Conservation (phyloP, 1,284 basidiomycete species). For the Lentinula novae-zelandiae region DNA sequence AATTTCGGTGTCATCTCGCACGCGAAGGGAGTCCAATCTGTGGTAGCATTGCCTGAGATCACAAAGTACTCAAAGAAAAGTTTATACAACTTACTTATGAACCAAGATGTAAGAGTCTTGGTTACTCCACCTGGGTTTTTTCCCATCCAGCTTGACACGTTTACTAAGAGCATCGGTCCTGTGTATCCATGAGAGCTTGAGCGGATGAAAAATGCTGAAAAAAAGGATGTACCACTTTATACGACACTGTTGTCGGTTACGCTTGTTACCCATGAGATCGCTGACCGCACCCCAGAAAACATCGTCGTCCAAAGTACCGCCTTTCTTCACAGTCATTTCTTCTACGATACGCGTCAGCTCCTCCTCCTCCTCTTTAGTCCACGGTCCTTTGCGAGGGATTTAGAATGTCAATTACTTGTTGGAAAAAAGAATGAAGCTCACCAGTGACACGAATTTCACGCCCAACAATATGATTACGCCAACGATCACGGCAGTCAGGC, state of each 20-base stretch:
- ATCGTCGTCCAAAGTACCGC: slow-evolving; percentile 68
- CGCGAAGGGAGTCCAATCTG: slow-evolving; percentile 69
- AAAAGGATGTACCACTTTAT: slow-evolving; percentile 66
- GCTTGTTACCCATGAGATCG: slow-evolving; percentile 66
- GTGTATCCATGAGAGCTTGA: slow-evolving; percentile 6
- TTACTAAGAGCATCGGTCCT: slow-evolving; percentile 76
- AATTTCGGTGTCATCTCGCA: slow-evolving; percentile 78
- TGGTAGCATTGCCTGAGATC: slow-evolving; percentile 11
- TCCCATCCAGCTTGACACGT: slow-evolving; percentile 64
- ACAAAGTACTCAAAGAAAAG: slow-evolving; percentile 2
- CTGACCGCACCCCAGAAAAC: slow-evolving; percentile 80
- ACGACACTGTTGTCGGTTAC: slow-evolving; percentile 77
- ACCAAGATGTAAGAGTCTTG: slow-evolving; percentile 76
- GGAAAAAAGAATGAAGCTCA: slow-evolving; percentile 23
- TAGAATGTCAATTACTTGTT: background rate
- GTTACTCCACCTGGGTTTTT: slow-evolving; percentile 66
- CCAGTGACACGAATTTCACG: slow-evolving; percentile 53
- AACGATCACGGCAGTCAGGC: slow-evolving; percentile 80
- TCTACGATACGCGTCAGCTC: slow-evolving; percentile 67
- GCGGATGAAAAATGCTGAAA: background rate
- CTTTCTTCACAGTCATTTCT: slow-evolving; percentile 65
- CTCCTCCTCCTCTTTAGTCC: slow-evolving; percentile 74
- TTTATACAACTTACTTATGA: slow-evolving; percentile 58
- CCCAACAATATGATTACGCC: slow-evolving; percentile 71
- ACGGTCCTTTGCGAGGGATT: slow-evolving; percentile 38